Conservation (phyloP, 305 asterid species). For the Solanum hybrid region DNA sequence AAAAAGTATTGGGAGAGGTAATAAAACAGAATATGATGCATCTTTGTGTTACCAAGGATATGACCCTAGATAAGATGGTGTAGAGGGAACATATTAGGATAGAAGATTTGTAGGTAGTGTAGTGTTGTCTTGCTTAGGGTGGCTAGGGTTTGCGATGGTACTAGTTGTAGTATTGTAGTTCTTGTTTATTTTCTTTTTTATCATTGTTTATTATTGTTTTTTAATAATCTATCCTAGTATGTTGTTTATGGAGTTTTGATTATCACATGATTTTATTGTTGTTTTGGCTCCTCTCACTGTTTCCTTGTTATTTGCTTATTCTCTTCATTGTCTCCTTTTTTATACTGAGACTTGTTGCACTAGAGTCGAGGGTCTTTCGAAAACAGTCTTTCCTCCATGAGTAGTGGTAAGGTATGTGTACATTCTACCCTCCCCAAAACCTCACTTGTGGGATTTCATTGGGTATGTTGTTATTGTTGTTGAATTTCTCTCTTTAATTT, state of each 20-base stretch:
- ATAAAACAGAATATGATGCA: no score
- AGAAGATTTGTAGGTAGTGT: neutral
- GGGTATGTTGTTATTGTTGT: neutral
- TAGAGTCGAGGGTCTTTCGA: neutral
- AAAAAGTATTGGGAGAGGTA: neutral
- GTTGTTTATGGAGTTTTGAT: neutral
- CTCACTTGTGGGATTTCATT: neutral
- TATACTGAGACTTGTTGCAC: neutral
- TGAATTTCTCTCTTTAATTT: neutral
- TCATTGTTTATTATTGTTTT: no score
- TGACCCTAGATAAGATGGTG: neutral
- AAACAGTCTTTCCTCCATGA: neutral
- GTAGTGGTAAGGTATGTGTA: neutral
- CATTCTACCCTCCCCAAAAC: neutral
- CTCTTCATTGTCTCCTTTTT: neutral
- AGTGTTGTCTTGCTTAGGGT: neutral
- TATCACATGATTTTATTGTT: neutral
- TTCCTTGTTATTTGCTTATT: neutral
- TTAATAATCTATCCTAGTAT: neutral
- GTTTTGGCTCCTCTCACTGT: neutral
- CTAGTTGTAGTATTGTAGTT: neutral
- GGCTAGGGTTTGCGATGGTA: neutral
- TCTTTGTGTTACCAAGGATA: neutral
- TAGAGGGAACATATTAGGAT: neutral
- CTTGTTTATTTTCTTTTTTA: neutral